Evolutionary conservation across 2,329 filamentous ascomycete species (phyloP), one percentile per base, ranked within the genome.

Genomic region (Harringtonia aguacate): DNA sequence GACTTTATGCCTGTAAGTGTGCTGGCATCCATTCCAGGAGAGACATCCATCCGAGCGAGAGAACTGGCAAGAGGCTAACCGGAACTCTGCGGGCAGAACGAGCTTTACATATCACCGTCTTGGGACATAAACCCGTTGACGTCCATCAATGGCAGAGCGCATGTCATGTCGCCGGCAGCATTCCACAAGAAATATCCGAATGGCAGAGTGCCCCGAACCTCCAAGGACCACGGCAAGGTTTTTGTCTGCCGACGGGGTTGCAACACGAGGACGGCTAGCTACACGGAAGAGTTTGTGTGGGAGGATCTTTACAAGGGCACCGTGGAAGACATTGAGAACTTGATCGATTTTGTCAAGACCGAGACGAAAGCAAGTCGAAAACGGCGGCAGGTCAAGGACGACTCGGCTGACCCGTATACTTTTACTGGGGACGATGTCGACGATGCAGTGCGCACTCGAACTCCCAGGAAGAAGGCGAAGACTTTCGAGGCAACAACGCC

Each of bases 251-350:
- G 89, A 41, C 73, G 90, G 59, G 92, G 87, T 20, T 94, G 89
- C 56, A 94, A 94, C 58, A 85, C 86, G 13, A 73, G 88, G 46
- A 94, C 89, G 21, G 84, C 87, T 18, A 88, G 80, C 20, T 98
- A 97, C 59, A 95, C 90, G 0, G 79, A 92, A 14, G 88, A 95
- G 54, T 95, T 98, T 52, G 61, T 76, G 2, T 98, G 92, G 92
- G 88, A 95, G 57, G 79, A 95, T 36, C 64, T 94, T 2, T 94
- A 86, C 54, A 69, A 67, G 1, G 79, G 79, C n/a, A 69, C 69
- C 28, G 68, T 70, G 20, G 70, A 80, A n/a, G 75, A 83, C 50
- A 70, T 95, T 27, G 73, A 75, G 39, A 58, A 69, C 6, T 61
- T 95, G 36, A 69, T 84, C 30, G 73, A 82, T 27, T 65, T 82